phyloP scores from a whole-genome alignment of 257 asterid species.

The Anisodus acutangulus region DNA sequence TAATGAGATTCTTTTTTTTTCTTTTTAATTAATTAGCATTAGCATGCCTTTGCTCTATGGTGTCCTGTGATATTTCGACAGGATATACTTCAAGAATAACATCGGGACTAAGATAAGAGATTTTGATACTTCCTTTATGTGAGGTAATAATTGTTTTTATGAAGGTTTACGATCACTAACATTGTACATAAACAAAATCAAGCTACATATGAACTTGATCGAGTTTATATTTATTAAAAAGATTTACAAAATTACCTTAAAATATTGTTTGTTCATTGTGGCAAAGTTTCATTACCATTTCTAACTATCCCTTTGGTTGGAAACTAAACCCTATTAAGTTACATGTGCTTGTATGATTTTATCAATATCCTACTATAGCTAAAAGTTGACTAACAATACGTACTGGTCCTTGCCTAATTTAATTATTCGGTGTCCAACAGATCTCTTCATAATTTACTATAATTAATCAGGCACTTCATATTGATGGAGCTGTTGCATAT shows the following conservation, averaged over 20 bases:
- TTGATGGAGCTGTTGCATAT: not conserved
- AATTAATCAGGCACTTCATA: constrained; percentile 12
- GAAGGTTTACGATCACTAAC: no score
- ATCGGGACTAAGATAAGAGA: not conserved
- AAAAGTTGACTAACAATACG: not conserved
- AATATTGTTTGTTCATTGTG: no score
- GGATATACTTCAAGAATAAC: not conserved
- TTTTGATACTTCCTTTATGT: not conserved
- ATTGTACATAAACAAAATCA: no score
- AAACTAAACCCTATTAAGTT: not conserved
- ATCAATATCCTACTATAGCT: not conserved
- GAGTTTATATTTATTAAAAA: not conserved
- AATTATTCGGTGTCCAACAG: not conserved
- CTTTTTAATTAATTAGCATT: not conserved
- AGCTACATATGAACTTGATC: not conserved
- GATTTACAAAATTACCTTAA: not conserved
- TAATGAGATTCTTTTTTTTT: not conserved
- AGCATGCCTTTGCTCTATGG: not conserved
- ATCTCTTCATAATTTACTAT: not conserved
- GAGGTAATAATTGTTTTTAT: not conserved
- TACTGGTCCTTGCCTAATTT: constrained; percentile 24
- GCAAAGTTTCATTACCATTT: not conserved
- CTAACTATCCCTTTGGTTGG: not conserved
- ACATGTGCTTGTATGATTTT: not conserved
- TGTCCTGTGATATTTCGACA: not conserved